Evolutionary conservation across 164 flowering plant species (phyloP).

Genomic region (Chloranthus sessilifolius): DNA sequence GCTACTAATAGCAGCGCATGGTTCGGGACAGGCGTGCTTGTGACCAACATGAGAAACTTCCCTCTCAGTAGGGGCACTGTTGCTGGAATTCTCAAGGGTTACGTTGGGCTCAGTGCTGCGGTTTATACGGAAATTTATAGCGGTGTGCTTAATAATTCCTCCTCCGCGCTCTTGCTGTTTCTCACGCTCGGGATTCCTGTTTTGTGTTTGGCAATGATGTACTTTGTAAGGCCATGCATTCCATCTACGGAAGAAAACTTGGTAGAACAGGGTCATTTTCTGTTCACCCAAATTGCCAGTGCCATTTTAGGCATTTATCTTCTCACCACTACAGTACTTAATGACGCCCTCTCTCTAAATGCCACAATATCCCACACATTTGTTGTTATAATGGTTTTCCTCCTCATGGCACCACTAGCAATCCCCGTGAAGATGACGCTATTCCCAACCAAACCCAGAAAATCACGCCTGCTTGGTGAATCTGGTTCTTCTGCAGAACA

Average conservation of each 20-base stretch:
- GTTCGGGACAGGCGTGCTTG: constrained; percentile 74
- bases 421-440: constrained; percentile 87
- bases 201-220: constrained; percentile 60
- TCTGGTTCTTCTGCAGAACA: constrained; percentile 27
- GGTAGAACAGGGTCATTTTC: constrained; percentile 48
- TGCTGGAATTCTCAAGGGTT: constrained; percentile 86
- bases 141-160: constrained; percentile 45
- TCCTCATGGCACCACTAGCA: constrained; percentile 80
- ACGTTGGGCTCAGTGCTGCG: constrained; percentile 79
- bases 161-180: constrained; percentile 54
- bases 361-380: constrained; percentile 34
- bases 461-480: constrained; percentile 17
- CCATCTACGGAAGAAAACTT: constrained; percentile 68
- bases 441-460: constrained; percentile 31
- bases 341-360: constrained; percentile 32
- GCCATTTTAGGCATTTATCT: constrained; percentile 63
- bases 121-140: constrained; percentile 73
- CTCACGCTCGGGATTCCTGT: constrained; percentile 76
- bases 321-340: constrained; percentile 53
- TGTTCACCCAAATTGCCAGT: constrained; percentile 64
- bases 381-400: constrained; percentile 52
- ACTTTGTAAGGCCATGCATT: constrained; percentile 66
- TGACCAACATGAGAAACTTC: constrained; percentile 90
- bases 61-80: constrained; percentile 80
- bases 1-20: constrained; percentile 81